Conservation (phyloP, 192 early-diverging fungal species). For the Entomortierella parvispora region DNA sequence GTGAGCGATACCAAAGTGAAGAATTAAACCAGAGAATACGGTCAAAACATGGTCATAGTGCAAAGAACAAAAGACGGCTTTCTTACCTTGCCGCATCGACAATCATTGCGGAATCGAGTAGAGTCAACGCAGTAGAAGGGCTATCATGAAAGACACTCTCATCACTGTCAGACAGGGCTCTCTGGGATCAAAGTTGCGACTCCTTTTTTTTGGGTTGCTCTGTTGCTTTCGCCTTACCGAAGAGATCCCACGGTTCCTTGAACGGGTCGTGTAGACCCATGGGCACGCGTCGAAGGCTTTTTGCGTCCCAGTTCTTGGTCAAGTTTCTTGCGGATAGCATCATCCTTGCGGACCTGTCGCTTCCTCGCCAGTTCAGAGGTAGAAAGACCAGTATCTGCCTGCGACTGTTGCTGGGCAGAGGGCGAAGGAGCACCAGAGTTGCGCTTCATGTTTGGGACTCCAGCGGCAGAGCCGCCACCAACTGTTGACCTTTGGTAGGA, state of each 20-base stretch:
- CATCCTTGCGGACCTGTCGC: conserved; percentile 60
- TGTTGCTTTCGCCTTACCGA: conserved; percentile 27
- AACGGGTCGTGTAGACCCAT: conserved; percentile 49
- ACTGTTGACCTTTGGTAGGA: too few species aligned
- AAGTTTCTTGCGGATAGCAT: conserved; percentile 80
- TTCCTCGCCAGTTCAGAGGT: conserved; percentile 33
- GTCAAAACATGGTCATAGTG: background rate
- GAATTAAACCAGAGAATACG: background rate
- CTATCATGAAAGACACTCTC: conserved; percentile 3
- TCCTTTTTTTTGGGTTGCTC: background rate
- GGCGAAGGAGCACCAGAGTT: too few species aligned
- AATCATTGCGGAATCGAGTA: conserved; percentile 41
- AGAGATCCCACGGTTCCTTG: conserved; percentile 62
- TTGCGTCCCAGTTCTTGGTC: conserved; percentile 70
- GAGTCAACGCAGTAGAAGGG: conserved; percentile 40
- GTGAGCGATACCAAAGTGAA: background rate
- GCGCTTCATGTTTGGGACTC: too few species aligned
- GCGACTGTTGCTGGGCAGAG: too few species aligned
- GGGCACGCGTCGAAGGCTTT: conserved; percentile 36
- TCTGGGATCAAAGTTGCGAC: too few species aligned
- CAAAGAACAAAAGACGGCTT: background rate
- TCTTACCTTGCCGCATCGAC: conserved; percentile 53
- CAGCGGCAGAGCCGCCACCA: too few species aligned
- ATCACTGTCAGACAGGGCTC: background rate
- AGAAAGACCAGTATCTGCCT: background rate